A percentile compares a stretch with the other conserved stretches of the same genome.
Evolutionary conservation across 163 green algal genomes (phyloP).

Genomic region (Volvox carteri): DNA sequence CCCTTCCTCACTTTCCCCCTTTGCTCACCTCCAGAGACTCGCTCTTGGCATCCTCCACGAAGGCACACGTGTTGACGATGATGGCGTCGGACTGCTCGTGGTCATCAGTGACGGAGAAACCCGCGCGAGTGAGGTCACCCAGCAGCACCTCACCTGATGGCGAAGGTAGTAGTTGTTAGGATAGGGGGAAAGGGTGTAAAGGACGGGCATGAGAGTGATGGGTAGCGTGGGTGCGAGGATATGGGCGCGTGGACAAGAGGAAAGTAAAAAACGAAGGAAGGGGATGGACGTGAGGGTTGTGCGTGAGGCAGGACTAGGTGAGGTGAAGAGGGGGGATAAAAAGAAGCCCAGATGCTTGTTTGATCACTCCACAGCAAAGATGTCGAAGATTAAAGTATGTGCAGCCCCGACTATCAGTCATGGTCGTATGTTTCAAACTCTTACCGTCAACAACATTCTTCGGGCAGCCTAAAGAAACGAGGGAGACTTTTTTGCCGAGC

Average conservation of each 20-base stretch:
- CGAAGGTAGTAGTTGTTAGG: not conserved
- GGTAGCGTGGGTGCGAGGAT: not conserved
- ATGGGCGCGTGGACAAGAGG: too few relatives aligned
- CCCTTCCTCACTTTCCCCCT: not conserved
- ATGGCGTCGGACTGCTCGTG: slow-evolving; percentile 88
- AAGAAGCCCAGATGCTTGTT: not conserved
- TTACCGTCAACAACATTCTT: slow-evolving; percentile 93
- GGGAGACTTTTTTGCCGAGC: slow-evolving; percentile 70
- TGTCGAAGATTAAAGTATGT: too few relatives aligned
- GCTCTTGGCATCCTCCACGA: slow-evolving; percentile 94
- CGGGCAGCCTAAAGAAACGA: slow-evolving; percentile 89
- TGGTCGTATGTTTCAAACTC: not conserved
- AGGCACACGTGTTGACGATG: slow-evolving; percentile 93
- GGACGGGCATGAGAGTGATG: not conserved
- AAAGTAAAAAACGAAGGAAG: too few relatives aligned
- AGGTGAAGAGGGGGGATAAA: not conserved
- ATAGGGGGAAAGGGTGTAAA: not conserved
- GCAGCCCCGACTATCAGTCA: too few relatives aligned
- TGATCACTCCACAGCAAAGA: too few relatives aligned
- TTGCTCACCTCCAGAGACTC: slow-evolving; percentile 84
- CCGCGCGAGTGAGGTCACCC: slow-evolving; percentile 82
- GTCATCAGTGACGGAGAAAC: slow-evolving; percentile 85
- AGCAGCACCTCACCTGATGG: slow-evolving; percentile 90
- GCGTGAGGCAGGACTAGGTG: too few relatives aligned
- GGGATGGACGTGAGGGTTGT: too few relatives aligned